phyloP scores from a whole-genome alignment of 495 filamentous ascomycete species.

The Aspergillus incahuasiensis region DNA sequence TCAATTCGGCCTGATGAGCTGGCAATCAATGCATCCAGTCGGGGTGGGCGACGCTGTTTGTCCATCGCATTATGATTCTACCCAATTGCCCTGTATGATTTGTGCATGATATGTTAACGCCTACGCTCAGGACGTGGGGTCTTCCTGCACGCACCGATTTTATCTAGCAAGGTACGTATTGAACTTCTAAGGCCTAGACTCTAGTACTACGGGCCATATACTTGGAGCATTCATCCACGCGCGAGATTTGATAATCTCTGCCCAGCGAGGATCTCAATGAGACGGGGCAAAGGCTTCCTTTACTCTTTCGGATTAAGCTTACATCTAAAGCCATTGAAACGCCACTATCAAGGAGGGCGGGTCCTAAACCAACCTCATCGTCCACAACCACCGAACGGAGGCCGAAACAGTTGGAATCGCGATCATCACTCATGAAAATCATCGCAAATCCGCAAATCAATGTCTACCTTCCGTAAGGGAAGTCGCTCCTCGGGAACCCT shows the following conservation, averaged over 20 bases:
- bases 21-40: neutral
- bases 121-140: neutral
- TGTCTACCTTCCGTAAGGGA: constrained; percentile 12
- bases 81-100: neutral
- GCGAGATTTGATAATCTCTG: neutral
- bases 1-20: constrained; percentile 9
- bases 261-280: constrained; percentile 4
- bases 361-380: constrained; percentile 4
- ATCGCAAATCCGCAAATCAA: neutral
- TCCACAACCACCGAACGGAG: neutral
- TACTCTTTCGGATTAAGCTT: neutral
- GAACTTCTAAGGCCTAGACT: neutral
- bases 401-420: neutral
- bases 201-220: neutral
- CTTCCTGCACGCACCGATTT: neutral
- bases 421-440: neutral
- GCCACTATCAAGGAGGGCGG: constrained; percentile 10
- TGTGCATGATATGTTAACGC: neutral
- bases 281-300: neutral
- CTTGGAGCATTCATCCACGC: neutral
- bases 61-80: neutral
- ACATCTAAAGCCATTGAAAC: neutral
- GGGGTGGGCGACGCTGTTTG: constrained; percentile 2
- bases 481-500: constrained; percentile 1
- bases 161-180: neutral